A percentile compares a stretch with the other conserved stretches of the same genome.
These are phyloP conservation scores for Calonectria honghensis DNA, from an alignment of 2,329 filamentous ascomycete genomes.

Conservation along the genomic window DNA sequence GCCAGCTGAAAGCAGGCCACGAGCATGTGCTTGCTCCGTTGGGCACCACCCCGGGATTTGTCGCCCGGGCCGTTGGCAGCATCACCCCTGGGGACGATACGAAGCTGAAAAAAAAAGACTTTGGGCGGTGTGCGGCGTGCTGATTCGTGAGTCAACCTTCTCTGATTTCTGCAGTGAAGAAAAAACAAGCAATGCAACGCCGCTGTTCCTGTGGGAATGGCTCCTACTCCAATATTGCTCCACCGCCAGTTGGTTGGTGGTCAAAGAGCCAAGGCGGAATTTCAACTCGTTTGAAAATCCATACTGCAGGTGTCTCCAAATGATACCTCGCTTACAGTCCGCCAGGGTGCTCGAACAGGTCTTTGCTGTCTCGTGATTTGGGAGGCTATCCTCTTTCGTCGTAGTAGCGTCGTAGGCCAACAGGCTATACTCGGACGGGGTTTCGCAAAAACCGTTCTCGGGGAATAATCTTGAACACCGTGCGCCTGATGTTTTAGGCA, in stretches of 20 bases:
- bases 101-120: slow-evolving; percentile 6
- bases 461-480: slow-evolving; percentile 20
- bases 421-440: slow-evolving; percentile 13
- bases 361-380: slow-evolving; percentile 4
- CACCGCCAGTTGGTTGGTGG: not conserved
- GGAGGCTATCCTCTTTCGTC: slow-evolving; percentile 14
- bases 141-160: not conserved
- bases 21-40: not conserved
- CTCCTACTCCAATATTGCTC: not conserved
- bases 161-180: not conserved
- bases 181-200: not conserved
- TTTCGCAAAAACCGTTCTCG: not conserved
- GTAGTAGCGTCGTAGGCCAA: not conserved
- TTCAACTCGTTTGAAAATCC: slow-evolving; percentile 10
- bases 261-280: not conserved
- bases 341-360: slow-evolving; percentile 11
- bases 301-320: not conserved
- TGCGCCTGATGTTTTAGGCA: not conserved
- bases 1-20: slow-evolving; percentile 13
- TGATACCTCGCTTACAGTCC: slow-evolving; percentile 4
- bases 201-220: not conserved
- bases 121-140: not conserved
- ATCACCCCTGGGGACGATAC: slow-evolving; percentile 15
- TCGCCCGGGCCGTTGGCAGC: slow-evolving; percentile 6
- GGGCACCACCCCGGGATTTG: not conserved